Conservation (phyloP, 129 eudicot genomes). For the Arctium lappa region DNA sequence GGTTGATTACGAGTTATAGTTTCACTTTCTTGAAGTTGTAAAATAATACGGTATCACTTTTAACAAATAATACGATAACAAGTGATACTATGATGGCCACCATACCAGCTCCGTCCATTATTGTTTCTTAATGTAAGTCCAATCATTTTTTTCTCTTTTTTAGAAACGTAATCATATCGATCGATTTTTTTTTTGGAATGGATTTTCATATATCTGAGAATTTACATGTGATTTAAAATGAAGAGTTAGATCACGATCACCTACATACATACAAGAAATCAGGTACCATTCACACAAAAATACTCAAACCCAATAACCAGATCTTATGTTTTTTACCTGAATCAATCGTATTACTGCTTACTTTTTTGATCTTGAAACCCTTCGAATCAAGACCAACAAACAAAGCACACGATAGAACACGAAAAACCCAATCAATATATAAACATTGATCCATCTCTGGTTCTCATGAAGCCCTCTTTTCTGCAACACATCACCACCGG, state of each 20-base stretch:
- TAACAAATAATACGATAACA: no score
- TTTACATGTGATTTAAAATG: background rate
- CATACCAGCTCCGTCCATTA: no score
- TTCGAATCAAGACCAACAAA: constrained; percentile 69
- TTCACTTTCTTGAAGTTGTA: no score
- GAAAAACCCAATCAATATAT: constrained; percentile 73
- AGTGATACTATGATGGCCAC: no score
- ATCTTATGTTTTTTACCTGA: background rate
- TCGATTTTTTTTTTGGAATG: no score
- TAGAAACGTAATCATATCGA: no score
- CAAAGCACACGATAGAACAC: constrained; percentile 78
- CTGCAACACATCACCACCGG: constrained; percentile 73
- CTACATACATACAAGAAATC: background rate
- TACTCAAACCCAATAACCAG: background rate
- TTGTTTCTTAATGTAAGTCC: no score
- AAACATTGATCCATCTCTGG: constrained; percentile 83
- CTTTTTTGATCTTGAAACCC: constrained; percentile 88
- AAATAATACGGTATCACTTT: no score
- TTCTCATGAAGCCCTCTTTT: constrained; percentile 77
- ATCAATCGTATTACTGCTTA: constrained; percentile 8
- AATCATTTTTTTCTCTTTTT: no score
- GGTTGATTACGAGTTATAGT: no score
- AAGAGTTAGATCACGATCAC: background rate
- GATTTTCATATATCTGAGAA: background rate
- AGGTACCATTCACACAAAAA: background rate